These are phyloP conservation scores for Dactylellina cionopaga DNA, from an alignment of 2,329 filamentous ascomycete genomes.

Conservation along the genomic window DNA sequence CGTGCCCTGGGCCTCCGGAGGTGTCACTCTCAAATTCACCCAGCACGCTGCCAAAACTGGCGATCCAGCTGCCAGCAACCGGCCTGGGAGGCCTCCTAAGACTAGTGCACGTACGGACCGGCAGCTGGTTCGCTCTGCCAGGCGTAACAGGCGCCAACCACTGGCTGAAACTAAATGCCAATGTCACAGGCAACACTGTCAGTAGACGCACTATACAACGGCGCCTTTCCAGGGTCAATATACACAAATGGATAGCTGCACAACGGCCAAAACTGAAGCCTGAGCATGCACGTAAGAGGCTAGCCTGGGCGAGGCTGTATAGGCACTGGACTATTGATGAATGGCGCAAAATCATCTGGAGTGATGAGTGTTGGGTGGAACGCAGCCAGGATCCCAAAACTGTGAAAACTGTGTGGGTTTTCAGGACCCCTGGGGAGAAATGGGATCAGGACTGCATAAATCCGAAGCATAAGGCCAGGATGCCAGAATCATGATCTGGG, in stretches of 20 bases:
- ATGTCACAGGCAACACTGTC: background rate
- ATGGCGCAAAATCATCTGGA: background rate
- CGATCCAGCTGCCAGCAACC: background rate
- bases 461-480: background rate
- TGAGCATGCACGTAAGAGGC: background rate
- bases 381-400: background rate
- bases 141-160: background rate
- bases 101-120: background rate
- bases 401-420: background rate
- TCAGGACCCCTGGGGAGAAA: background rate
- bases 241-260: background rate
- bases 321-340: background rate
- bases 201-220: background rate
- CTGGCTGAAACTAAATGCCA: background rate
- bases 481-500: slow-evolving; percentile 1
- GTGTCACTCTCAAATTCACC: background rate
- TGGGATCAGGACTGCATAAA: background rate
- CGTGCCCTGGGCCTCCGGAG: background rate
- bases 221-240: background rate
- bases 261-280: no score
- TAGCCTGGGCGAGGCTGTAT: background rate
- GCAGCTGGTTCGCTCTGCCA: background rate
- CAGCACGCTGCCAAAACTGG: background rate
- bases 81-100: background rate
- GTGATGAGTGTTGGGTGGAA: background rate